These are phyloP conservation scores for Candida maesae DNA, from an alignment of 805 yeast species.

Conservation along the genomic window DNA sequence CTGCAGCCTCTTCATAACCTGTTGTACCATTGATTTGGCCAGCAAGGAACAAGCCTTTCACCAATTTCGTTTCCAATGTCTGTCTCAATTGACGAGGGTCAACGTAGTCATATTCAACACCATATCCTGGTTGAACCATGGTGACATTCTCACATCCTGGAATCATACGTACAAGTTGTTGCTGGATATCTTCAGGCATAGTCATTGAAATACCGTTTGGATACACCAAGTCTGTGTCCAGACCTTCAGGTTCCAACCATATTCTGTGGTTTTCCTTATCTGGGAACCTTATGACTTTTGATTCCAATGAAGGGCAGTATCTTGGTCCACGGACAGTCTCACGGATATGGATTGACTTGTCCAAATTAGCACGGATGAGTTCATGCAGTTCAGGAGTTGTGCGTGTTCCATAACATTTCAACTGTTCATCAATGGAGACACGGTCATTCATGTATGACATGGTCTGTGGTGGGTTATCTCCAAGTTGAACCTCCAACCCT, in stretches of 20 bases:
- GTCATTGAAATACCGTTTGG: constrained; percentile 97
- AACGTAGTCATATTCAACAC: constrained; percentile 97
- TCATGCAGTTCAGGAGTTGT: constrained; percentile 78
- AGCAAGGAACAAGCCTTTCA: constrained; percentile 79
- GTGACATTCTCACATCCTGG: constrained; percentile 84
- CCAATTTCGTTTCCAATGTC: constrained; percentile 77
- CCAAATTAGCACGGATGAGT: constrained; percentile 62
- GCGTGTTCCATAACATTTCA: constrained; percentile 69
- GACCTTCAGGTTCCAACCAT: constrained; percentile 97
- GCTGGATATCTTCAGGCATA: constrained; percentile 92
- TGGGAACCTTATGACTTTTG: constrained; percentile 77
- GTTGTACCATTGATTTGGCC: constrained; percentile 99
- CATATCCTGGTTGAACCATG: constrained; percentile 96
- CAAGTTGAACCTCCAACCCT: constrained; percentile 62
- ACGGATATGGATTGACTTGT: constrained; percentile 82
- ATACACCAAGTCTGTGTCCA: constrained; percentile 80
- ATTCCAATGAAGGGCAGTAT: constrained; percentile 95
- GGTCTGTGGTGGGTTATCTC: constrained; percentile 83
- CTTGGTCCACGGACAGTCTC: constrained; percentile 96
- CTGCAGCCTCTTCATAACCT: constrained; percentile 98
- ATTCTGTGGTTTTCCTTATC: constrained; percentile 74
- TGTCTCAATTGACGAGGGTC: constrained; percentile 84
- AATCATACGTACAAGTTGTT: constrained; percentile 65
- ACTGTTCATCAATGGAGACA: constrained; percentile 58
- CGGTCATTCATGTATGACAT: constrained; percentile 79